These are phyloP conservation scores for Neonectria faginata DNA, from an alignment of 2,329 filamentous ascomycete species.

Conservation along the genomic window DNA sequence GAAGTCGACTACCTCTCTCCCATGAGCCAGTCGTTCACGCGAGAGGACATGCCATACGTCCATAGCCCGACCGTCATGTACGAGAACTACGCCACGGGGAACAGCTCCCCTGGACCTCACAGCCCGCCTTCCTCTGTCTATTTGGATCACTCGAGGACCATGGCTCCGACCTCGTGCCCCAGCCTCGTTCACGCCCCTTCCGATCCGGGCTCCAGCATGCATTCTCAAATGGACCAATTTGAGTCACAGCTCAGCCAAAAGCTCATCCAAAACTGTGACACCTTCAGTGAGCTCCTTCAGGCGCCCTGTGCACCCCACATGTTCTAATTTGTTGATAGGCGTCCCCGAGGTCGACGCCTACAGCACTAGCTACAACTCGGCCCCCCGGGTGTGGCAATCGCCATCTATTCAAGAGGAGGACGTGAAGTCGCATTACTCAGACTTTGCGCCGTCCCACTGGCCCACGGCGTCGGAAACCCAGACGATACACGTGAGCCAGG, in stretches of 20 bases:
- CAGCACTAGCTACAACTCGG: constrained; percentile 62
- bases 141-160: constrained; percentile 61
- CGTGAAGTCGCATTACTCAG: constrained; percentile 56
- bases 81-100: constrained; percentile 63
- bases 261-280: constrained; percentile 66
- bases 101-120: constrained; percentile 65
- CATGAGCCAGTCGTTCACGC: constrained; percentile 66
- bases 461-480: constrained; percentile 60
- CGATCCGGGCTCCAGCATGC: constrained; percentile 70
- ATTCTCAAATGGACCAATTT: constrained; percentile 69
- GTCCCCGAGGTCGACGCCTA: constrained; percentile 66
- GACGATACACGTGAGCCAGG: constrained; percentile 64
- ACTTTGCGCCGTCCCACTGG: constrained; percentile 62
- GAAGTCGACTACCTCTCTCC: constrained; percentile 73
- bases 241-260: constrained; percentile 66
- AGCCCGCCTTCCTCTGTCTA: constrained; percentile 68
- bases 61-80: constrained; percentile 69
- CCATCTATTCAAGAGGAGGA: constrained; percentile 57
- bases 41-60: constrained; percentile 68
- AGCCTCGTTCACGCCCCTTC: constrained; percentile 71
- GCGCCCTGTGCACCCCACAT: constrained; percentile 50
- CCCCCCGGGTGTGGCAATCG: constrained; percentile 61
- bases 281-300: constrained; percentile 62
- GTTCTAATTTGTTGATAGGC: constrained; percentile 57
- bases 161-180: constrained; percentile 70